A percentile compares a stretch with the other conserved stretches of the same genome.
Evolutionary conservation across 805 yeast genomes (phyloP).

Genomic region (Myxozyma lipomycoides): DNA sequence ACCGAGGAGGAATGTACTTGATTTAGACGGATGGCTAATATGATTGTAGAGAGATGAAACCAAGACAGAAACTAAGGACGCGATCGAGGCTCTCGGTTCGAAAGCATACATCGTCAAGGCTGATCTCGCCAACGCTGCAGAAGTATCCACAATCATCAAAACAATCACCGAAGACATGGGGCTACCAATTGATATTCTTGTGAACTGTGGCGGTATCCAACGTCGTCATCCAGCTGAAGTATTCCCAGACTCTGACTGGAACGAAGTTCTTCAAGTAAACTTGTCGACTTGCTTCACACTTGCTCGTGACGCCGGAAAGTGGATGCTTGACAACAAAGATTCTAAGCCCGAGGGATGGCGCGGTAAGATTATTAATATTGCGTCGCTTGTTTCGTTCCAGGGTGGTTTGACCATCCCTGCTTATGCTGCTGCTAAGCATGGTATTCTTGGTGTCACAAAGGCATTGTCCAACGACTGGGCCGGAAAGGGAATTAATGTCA

Average conservation of each 20-base stretch:
- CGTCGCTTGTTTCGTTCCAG: conserved; percentile 43
- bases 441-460: conserved; percentile 39
- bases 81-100: conserved; percentile 31
- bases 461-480: conserved; percentile 47
- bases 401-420: conserved; percentile 42
- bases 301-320: conserved; percentile 40
- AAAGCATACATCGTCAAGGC: conserved; percentile 31
- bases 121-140: conserved; percentile 33
- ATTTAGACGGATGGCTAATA: neutral
- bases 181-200: conserved; percentile 40
- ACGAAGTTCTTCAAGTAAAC: conserved; percentile 43
- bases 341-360: conserved; percentile 27
- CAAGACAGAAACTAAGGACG: conserved; percentile 35
- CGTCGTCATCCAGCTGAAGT: conserved; percentile 37
- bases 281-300: conserved; percentile 40
- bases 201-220: conserved; percentile 46
- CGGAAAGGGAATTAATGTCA: conserved; percentile 44
- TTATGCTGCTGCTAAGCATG: conserved; percentile 46
- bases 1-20: conserved; percentile 28
- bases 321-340: conserved; percentile 37
- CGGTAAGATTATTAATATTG: conserved; percentile 46
- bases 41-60: conserved; percentile 36
- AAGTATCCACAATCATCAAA: conserved; percentile 35
- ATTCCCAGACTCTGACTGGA: conserved; percentile 41
- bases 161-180: conserved; percentile 36